phyloP scores from a whole-genome alignment of 1,139 yeast genomes.

The Lodderomyces theae region DNA sequence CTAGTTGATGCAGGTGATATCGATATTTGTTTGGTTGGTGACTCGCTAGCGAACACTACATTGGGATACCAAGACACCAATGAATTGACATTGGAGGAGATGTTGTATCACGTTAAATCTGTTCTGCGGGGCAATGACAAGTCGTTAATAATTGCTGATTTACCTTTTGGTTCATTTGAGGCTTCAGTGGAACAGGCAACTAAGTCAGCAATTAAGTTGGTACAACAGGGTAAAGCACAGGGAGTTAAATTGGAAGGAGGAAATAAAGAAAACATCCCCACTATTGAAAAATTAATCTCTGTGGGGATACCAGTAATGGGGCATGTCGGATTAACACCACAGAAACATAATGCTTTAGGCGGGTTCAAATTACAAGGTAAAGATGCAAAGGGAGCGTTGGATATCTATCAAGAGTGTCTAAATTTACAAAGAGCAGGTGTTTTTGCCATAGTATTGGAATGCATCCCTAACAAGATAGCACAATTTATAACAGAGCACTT shows the following conservation, averaged over 20 bases:
- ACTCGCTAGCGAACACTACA: constrained; percentile 89
- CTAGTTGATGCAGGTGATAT: constrained; percentile 68
- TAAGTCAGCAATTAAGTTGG: constrained; percentile 56
- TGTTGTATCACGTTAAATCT: constrained; percentile 71
- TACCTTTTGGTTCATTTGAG: constrained; percentile 89
- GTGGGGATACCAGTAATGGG: constrained; percentile 91
- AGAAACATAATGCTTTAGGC: constrained; percentile 71
- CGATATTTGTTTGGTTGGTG: constrained; percentile 82
- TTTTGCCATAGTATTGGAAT: constrained; percentile 74
- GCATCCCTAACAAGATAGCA: constrained; percentile 80
- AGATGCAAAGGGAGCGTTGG: constrained; percentile 50
- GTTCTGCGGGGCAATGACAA: constrained; percentile 67
- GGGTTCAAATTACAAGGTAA: constrained; percentile 89
- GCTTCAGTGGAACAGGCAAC: constrained; percentile 62
- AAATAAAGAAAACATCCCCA: constrained; percentile 43
- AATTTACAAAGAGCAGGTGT: constrained; percentile 77
- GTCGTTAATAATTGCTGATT: constrained; percentile 77
- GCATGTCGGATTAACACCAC: constrained; percentile 92
- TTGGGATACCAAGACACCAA: constrained; percentile 79
- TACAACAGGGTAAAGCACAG: constrained; percentile 65
- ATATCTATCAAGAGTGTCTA: constrained; percentile 65
- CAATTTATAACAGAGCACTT: constrained; percentile 57
- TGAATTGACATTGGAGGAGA: constrained; percentile 73
- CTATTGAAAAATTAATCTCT: constrained; percentile 48
- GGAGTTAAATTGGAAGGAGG: constrained; percentile 92